Conservation (phyloP, 768 basidiomycete species). For the Phlebiopsis gigantea region DNA sequence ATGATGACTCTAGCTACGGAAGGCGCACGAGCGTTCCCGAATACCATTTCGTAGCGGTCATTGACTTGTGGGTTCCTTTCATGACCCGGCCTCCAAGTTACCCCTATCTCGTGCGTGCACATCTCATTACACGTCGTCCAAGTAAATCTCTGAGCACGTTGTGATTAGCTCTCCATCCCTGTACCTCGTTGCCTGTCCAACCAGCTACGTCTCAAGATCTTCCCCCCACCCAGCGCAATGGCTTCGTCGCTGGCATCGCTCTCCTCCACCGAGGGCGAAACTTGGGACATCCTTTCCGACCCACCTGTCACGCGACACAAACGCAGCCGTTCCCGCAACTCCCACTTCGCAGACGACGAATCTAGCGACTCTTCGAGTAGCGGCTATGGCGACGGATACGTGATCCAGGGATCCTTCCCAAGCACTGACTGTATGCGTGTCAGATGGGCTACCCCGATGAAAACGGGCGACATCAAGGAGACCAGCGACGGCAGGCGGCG, state of each 20-base stretch:
- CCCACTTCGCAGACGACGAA: slow-evolving; percentile 76
- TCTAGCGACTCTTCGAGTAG: slow-evolving; percentile 67
- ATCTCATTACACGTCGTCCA: neutral
- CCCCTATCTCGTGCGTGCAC: slow-evolving; percentile 60
- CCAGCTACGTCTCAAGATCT: slow-evolving; percentile 67
- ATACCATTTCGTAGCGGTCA: slow-evolving; percentile 76
- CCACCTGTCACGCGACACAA: slow-evolving; percentile 63
- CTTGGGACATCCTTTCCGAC: slow-evolving; percentile 70
- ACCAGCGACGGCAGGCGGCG: slow-evolving; percentile 51
- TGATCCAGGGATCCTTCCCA: slow-evolving; percentile 74
- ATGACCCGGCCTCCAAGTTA: slow-evolving; percentile 60
- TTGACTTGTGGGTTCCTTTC: slow-evolving; percentile 73
- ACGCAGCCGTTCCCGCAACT: slow-evolving; percentile 44
- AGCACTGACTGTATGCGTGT: slow-evolving; percentile 71
- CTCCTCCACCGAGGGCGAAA: slow-evolving; percentile 71
- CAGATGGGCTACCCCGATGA: slow-evolving; percentile 70
- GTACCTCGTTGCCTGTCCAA: slow-evolving; percentile 77
- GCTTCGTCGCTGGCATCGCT: slow-evolving; percentile 54
- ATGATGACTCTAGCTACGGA: slow-evolving; percentile 1
- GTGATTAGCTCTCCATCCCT: slow-evolving; percentile 63
- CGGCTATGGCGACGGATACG: slow-evolving; percentile 52
- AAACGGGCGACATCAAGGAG: slow-evolving; percentile 37
- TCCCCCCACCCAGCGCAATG: slow-evolving; percentile 43
- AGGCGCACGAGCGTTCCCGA: slow-evolving; percentile 21
- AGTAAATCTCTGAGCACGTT: neutral